Percentiles rank a stretch among this genome's conserved stretches.
phyloP scores from a whole-genome alignment of 1,284 basidiomycete species.

The Fomitopsis betulina region DNA sequence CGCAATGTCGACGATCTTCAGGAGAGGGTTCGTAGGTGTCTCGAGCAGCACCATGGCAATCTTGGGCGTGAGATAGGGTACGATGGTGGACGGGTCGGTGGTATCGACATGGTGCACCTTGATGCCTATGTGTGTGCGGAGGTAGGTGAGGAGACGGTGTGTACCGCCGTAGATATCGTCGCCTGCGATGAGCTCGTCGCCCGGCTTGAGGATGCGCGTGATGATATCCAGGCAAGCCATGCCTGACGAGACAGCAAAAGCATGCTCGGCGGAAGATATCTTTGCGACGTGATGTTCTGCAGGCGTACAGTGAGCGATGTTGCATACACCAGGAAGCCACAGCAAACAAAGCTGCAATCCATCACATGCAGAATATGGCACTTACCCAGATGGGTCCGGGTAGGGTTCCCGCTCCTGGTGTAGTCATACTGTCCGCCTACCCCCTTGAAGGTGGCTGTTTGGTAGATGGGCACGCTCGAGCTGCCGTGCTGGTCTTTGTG shows the following conservation, averaged over 20 bases:
- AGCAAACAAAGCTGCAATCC: not conserved
- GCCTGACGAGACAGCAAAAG: conserved; percentile 90
- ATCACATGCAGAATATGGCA: conserved; percentile 7
- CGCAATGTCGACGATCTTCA: conserved; percentile 93
- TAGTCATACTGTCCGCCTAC: conserved; percentile 91
- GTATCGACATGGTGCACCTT: conserved; percentile 94
- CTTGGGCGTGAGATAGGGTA: conserved; percentile 67
- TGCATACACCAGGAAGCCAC: not conserved
- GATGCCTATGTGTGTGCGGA: conserved; percentile 85
- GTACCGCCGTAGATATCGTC: conserved; percentile 99
- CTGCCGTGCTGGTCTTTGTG: conserved; percentile 97
- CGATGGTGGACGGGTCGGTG: conserved; percentile 64
- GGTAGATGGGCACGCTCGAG: conserved; percentile 95
- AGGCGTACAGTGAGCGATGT: conserved; percentile 4
- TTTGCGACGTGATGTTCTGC: conserved; percentile 93
- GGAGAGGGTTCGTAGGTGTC: conserved; percentile 95
- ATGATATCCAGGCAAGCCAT: conserved; percentile 99
- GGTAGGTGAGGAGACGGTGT: conserved; percentile 91
- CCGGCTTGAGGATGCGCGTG: conserved; percentile 89
- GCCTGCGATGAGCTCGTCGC: conserved; percentile 93
- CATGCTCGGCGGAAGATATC: conserved; percentile 86
- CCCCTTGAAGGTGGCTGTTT: conserved; percentile 98
- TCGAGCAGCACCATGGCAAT: conserved; percentile 94
- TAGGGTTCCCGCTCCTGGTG: conserved; percentile 94
- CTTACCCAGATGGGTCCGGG: conserved; percentile 88